These are phyloP conservation scores for Cryphonectria naterciae DNA, from an alignment of 2,329 filamentous ascomycete species.

Conservation along the genomic window DNA sequence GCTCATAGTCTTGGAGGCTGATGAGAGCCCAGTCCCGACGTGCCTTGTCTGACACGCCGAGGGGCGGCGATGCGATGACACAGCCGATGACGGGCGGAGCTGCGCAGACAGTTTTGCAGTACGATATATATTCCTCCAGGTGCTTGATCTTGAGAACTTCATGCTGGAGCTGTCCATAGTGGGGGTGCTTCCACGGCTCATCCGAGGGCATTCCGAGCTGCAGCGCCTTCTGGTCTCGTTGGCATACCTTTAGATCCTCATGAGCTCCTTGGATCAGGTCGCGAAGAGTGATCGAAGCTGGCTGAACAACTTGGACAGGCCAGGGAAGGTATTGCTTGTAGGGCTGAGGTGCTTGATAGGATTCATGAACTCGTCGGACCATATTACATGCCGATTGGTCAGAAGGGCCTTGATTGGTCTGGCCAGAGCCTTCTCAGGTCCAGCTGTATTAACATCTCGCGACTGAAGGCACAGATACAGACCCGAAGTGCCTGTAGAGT, in stretches of 20 bases:
- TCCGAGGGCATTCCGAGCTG: background rate
- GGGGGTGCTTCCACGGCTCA: background rate
- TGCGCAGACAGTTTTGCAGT: background rate
- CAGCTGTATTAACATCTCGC: background rate
- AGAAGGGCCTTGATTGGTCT: background rate
- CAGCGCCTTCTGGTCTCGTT: too few species aligned
- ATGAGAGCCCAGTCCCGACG: background rate
- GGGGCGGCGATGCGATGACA: background rate
- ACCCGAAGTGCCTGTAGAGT: background rate
- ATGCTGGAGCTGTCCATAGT: background rate
- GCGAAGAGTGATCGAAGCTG: background rate
- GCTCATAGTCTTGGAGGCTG: background rate
- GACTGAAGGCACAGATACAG: background rate
- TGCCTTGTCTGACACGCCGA: background rate
- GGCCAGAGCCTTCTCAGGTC: background rate
- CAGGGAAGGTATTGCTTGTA: background rate
- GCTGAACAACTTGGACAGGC: background rate
- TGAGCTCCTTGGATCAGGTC: background rate
- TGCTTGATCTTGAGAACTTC: background rate
- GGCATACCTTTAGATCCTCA: background rate
- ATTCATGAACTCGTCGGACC: background rate
- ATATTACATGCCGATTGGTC: background rate
- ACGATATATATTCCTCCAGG: background rate
- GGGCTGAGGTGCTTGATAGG: background rate
- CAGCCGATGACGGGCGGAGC: background rate